Conservation (phyloP, 495 filamentous ascomycete genomes). For the Tuber umbilicatum region DNA sequence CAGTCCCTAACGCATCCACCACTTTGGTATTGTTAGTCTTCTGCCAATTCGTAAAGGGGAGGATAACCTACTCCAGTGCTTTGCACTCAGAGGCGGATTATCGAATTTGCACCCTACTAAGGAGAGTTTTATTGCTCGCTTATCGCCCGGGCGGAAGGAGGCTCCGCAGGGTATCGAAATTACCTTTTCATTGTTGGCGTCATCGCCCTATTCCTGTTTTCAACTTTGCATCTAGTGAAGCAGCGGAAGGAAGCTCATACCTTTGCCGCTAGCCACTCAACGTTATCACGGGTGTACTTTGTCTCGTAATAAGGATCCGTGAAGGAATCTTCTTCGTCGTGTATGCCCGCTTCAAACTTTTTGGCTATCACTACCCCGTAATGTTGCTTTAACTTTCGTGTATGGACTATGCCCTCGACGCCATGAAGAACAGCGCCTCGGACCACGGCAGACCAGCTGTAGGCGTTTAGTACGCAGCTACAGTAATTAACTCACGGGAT, state of each 20-base stretch:
- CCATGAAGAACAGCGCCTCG: conserved; percentile 40
- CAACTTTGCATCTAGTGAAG: background rate
- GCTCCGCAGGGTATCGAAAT: conserved; percentile 13
- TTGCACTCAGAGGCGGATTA: conserved; percentile 9
- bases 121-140: background rate
- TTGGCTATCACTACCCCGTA: conserved; percentile 29
- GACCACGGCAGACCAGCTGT: conserved; percentile 38
- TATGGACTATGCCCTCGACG: conserved; percentile 15
- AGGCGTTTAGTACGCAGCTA: background rate
- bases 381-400: conserved; percentile 26
- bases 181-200: conserved; percentile 7
- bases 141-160: background rate
- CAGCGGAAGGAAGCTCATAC: conserved; percentile 2
- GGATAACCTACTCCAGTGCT: conserved; percentile 9
- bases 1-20: conserved; percentile 7
- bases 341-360: conserved; percentile 11
- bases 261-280: conserved; percentile 31
- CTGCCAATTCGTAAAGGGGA: background rate
- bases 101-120: conserved; percentile 10
- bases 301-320: conserved; percentile 4
- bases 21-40: conserved; percentile 11
- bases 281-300: conserved; percentile 2
- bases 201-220: conserved; percentile 18
- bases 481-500: background rate
- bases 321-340: conserved; percentile 19